Evolutionary conservation across 768 basidiomycete species (phyloP), one percentile per base, ranked within the genome.

Genomic region (Russula griseocarnosa): DNA sequence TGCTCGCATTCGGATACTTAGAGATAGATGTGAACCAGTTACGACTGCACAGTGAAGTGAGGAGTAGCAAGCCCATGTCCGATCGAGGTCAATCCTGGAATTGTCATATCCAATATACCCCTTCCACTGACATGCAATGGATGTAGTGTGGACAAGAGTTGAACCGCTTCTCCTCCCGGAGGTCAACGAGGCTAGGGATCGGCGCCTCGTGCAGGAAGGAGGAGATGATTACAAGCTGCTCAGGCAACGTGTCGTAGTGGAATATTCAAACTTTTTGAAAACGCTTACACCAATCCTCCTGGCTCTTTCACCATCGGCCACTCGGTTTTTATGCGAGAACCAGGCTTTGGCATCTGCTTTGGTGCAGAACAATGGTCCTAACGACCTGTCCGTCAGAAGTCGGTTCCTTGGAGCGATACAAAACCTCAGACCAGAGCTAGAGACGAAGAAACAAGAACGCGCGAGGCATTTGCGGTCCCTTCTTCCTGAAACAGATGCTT

Each of bases 1-100:
- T 58, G 14, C 58, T 60, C 26, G 10, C 28, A 6, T 47, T 56
- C 1, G 62, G 58, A 0, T 60, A 67, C 49, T 30, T 10, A 0
- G 46, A 56, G 49, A 44, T 20, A 24, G 66, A 67, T 24, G 49
- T 67, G 40, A 44, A 30, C 26, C n/a, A 47, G 1, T 16, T 67
- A 7, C 50, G 66, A 11, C 26, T 6, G 13, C 66, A 67, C 34
- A 53, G 36, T 32, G 66, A 67, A 57, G 62, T 67, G 38, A 49
- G 22, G 30, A 36, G 9, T 14, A 59, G 57, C 34, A 67, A 67
- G 50, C 62, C 66, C 14, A 55, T 67, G 50, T 51, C 66, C 14
- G 49, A 59, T 49, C 52, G 66, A 53, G 58, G 66, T 67, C 53
- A 40, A 26, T 49, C 26, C 16, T 16, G 9, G 9, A 1, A 7